phyloP scores from a whole-genome alignment of 1,284 basidiomycete genomes.

The Naganishia albida region DNA sequence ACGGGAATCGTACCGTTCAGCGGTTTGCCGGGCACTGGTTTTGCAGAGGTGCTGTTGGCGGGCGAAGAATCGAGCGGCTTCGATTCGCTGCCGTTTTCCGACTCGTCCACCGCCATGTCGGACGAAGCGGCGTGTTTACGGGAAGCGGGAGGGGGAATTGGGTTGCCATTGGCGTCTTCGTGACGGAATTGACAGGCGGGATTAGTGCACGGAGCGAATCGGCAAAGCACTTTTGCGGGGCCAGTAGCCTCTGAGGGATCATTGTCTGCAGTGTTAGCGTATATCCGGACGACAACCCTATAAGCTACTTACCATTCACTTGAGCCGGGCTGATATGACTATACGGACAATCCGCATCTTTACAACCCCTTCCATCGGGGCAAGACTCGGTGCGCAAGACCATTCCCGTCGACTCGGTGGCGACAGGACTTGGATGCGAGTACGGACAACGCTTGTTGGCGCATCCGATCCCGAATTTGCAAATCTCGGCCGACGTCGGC shows the following conservation, averaged over 20 bases:
- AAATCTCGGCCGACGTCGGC: conserved; percentile 60
- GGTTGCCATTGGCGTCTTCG: conserved; percentile 52
- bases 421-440: conserved; percentile 88
- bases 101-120: conserved; percentile 27
- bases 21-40: conserved; percentile 22
- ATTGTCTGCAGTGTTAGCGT: neutral
- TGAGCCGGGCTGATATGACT: conserved; percentile 83
- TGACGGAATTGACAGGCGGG: conserved; percentile 54
- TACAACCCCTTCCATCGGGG: conserved; percentile 73
- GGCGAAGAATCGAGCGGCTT: conserved; percentile 5
- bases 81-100: conserved; percentile 8
- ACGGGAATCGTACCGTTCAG: conserved; percentile 32
- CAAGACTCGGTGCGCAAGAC: conserved; percentile 88
- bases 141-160: conserved; percentile 51
- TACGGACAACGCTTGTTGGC: conserved; percentile 81
- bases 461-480: conserved; percentile 87
- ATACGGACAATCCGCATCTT: conserved; percentile 86
- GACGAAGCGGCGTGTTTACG: neutral
- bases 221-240: conserved; percentile 49
- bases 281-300: neutral
- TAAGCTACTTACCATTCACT: conserved; percentile 56
- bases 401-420: conserved; percentile 81
- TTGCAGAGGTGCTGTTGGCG: conserved; percentile 2
- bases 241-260: conserved; percentile 37
- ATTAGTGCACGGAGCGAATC: conserved; percentile 54